These are phyloP conservation scores for Kurtzmaniella quercitrusa DNA, from an alignment of 1,139 yeast species.

Conservation along the genomic window DNA sequence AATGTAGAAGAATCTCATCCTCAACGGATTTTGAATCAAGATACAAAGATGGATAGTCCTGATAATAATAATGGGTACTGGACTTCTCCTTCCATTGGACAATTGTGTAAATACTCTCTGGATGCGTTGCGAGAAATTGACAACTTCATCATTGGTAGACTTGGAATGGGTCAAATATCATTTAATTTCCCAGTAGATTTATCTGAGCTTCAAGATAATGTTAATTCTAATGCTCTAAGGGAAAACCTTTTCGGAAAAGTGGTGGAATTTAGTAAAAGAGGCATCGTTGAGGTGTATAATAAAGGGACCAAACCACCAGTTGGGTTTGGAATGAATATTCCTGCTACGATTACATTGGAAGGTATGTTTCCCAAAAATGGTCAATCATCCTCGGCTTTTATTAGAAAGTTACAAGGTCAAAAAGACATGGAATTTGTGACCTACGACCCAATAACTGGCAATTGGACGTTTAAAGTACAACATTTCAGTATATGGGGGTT, in stretches of 20 bases:
- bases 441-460: slow-evolving; percentile 71
- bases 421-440: slow-evolving; percentile 75
- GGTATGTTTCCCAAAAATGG: slow-evolving; percentile 48
- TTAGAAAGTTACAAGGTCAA: slow-evolving; percentile 46
- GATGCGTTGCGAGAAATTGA: slow-evolving; percentile 56
- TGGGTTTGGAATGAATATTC: slow-evolving; percentile 77
- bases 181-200: slow-evolving; percentile 73
- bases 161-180: slow-evolving; percentile 70
- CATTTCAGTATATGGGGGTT: slow-evolving; percentile 96
- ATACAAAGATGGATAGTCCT: slow-evolving; percentile 5
- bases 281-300: slow-evolving; percentile 67
- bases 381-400: slow-evolving; percentile 25
- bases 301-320: slow-evolving; percentile 51
- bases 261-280: slow-evolving; percentile 52
- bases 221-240: slow-evolving; percentile 21
- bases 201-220: slow-evolving; percentile 33
- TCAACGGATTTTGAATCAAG: slow-evolving; percentile 3
- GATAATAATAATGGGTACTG: slow-evolving; percentile 55
- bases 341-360: slow-evolving; percentile 78
- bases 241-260: slow-evolving; percentile 51
- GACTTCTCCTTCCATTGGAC: slow-evolving; percentile 69
- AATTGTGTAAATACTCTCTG: slow-evolving; percentile 42
- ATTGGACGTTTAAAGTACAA: slow-evolving; percentile 79
- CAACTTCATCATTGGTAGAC: slow-evolving; percentile 73
- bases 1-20: not conserved